A percentile compares a stretch with the other conserved stretches of the same genome.
phyloP scores from a whole-genome alignment of 768 basidiomycete species.

The Kwoniella sp. region DNA sequence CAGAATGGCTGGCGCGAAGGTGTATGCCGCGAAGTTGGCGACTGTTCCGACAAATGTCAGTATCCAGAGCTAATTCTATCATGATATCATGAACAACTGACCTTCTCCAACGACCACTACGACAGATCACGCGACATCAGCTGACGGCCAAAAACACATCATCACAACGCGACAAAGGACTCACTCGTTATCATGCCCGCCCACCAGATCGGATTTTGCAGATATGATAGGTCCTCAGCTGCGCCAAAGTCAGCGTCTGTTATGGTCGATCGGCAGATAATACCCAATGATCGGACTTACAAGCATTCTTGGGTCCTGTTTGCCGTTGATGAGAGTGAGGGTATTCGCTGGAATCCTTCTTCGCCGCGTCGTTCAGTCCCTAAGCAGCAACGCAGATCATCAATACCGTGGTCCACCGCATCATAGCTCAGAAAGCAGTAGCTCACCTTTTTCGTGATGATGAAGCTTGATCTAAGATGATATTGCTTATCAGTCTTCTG shows the following conservation, averaged over 20 bases:
- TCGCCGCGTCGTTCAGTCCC: slow-evolving; percentile 86
- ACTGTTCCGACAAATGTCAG: too few relatives aligned
- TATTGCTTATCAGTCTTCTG: too few relatives aligned
- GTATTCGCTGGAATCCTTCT: slow-evolving; percentile 52
- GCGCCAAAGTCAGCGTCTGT: slow-evolving; percentile 40
- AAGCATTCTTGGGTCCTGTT: slow-evolving; percentile 33
- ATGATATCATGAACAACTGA: slow-evolving; percentile 54
- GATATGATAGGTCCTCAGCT: slow-evolving; percentile 81
- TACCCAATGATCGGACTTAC: slow-evolving; percentile 24
- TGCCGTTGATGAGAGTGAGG: slow-evolving; percentile 48
- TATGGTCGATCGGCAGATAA: too few relatives aligned
- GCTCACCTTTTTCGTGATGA: slow-evolving; percentile 97
- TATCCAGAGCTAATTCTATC: too few relatives aligned
- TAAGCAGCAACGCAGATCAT: slow-evolving; percentile 50
- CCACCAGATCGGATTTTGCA: slow-evolving; percentile 96
- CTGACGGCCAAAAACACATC: background rate
- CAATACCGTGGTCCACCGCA: background rate
- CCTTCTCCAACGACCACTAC: slow-evolving; percentile 91
- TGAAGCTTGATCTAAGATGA: slow-evolving; percentile 74
- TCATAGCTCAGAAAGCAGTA: too few relatives aligned
- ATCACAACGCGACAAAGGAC: slow-evolving; percentile 53
- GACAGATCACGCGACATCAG: slow-evolving; percentile 19
- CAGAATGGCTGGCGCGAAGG: slow-evolving; percentile 94
- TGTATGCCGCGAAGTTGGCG: slow-evolving; percentile 86
- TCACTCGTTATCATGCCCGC: slow-evolving; percentile 85